These are phyloP conservation scores for Gomphus sp. DNA, from an alignment of 1,284 basidiomycete species.

Conservation along the genomic window DNA sequence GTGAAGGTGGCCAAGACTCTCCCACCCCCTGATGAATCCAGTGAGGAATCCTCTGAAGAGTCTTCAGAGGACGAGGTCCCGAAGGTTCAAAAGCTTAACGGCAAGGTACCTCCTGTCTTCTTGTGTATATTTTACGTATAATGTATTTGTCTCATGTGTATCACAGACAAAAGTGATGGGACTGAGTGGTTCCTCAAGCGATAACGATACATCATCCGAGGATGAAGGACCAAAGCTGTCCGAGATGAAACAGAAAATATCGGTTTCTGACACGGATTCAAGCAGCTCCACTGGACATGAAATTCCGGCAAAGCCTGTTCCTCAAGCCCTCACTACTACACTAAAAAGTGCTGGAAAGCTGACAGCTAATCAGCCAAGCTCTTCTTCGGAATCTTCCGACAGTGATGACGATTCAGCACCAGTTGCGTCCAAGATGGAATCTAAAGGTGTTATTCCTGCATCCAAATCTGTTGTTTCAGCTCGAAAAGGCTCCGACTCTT, in stretches of 20 bases:
- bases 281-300: slow-evolving; percentile 13
- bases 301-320: slow-evolving; percentile 7
- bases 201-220: slow-evolving; percentile 16
- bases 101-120: slow-evolving; percentile 15
- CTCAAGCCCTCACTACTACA: background rate
- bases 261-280: slow-evolving; percentile 3
- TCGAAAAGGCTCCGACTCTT: slow-evolving; percentile 1
- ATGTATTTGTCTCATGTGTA: background rate
- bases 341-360: background rate
- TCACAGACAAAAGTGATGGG: slow-evolving; percentile 6
- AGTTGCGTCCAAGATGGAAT: slow-evolving; percentile 18
- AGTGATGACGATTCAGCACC: background rate
- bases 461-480: slow-evolving; percentile 11
- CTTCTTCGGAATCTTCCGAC: background rate
- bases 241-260: slow-evolving; percentile 22
- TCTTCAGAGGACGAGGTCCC: slow-evolving; percentile 17
- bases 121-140: background rate
- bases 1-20: slow-evolving; percentile 4
- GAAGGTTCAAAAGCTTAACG: slow-evolving; percentile 17
- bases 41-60: slow-evolving; percentile 19
- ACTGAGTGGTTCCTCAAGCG: slow-evolving; percentile 10
- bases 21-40: slow-evolving; percentile 8
- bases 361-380: background rate
- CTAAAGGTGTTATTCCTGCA: slow-evolving; percentile 24
- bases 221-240: slow-evolving; percentile 30